Evolutionary conservation across 2,329 filamentous ascomycete species (phyloP).

Genomic region (Neopestalotiopsis rosae): DNA sequence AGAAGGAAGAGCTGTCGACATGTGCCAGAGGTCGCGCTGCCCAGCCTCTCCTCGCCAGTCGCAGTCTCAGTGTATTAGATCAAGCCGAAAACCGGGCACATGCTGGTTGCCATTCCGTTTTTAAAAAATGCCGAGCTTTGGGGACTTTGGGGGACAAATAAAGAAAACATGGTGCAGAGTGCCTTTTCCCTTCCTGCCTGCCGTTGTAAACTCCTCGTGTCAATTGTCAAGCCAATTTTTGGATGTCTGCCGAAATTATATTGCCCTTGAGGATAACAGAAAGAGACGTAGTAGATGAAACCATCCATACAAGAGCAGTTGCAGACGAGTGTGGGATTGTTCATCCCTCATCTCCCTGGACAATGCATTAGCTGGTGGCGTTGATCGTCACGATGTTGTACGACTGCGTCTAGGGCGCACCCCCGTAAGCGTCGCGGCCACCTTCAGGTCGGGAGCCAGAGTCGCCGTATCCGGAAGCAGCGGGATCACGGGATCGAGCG

Average conservation of each 20-base stretch:
- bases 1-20: conserved; percentile 14
- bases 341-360: conserved; percentile 27
- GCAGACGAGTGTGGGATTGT: conserved; percentile 17
- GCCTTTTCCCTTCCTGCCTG: conserved; percentile 41
- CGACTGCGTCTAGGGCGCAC: conserved; percentile 36
- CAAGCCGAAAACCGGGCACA: neutral
- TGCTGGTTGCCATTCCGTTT: conserved; percentile 1
- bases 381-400: conserved; percentile 23
- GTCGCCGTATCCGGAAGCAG: conserved; percentile 46
- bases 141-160: conserved; percentile 22
- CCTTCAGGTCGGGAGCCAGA: conserved; percentile 45
- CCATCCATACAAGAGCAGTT: conserved; percentile 21
- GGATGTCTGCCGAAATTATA: conserved; percentile 34
- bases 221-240: conserved; percentile 33
- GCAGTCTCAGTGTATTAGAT: neutral
- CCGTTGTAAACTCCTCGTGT: conserved; percentile 37
- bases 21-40: neutral
- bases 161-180: conserved; percentile 34
- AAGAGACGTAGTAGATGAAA: conserved; percentile 26
- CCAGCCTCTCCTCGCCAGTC: neutral
- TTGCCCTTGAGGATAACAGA: conserved; percentile 31
- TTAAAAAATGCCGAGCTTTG: conserved; percentile 26
- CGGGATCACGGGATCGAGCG: conserved; percentile 45
- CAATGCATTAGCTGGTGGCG: conserved; percentile 31
- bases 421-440: conserved; percentile 47